Evolutionary conservation across 2,329 filamentous ascomycete species (phyloP).

Genomic region (Laburnicola sp.): DNA sequence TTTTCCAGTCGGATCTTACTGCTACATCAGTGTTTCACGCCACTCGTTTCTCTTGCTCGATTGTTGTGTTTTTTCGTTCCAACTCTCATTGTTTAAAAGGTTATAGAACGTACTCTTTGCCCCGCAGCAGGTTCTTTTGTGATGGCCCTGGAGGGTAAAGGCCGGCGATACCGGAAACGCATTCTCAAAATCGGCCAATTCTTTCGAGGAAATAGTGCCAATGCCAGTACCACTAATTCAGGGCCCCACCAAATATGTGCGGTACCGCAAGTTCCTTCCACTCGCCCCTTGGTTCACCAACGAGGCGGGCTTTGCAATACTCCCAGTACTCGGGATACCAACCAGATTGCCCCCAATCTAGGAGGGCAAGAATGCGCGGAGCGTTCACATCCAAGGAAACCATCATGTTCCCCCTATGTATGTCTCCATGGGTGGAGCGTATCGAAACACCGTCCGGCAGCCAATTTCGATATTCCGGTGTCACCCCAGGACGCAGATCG

Average conservation of each 20-base stretch:
- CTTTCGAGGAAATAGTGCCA: not conserved
- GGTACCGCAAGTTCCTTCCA: slow-evolving; percentile 1
- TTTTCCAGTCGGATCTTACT: not conserved
- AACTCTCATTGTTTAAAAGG: not conserved
- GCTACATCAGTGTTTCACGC: not conserved
- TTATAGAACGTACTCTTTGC: not conserved
- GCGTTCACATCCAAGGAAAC: slow-evolving; percentile 55
- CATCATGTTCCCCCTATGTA: slow-evolving; percentile 98
- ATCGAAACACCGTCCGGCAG: slow-evolving; percentile 32
- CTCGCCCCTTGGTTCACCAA: slow-evolving; percentile 2
- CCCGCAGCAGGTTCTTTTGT: not conserved
- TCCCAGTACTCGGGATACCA: slow-evolving; percentile 29
- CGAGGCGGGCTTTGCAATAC: slow-evolving; percentile 11
- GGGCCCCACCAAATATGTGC: not conserved
- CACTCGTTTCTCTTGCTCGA: not conserved
- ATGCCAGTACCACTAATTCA: not conserved
- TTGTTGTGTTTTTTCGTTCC: not conserved
- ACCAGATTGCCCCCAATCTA: slow-evolving; percentile 43
- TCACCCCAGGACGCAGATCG: slow-evolving; percentile 7
- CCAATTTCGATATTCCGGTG: slow-evolving; percentile 18
- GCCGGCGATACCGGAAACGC: not conserved
- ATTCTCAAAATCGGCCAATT: not conserved
- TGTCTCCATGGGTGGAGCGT: slow-evolving; percentile 83
- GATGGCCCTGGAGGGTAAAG: not conserved
- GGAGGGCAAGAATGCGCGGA: slow-evolving; percentile 29